phyloP scores from a whole-genome alignment of 768 basidiomycete species.

The Crepidotus variabilis region DNA sequence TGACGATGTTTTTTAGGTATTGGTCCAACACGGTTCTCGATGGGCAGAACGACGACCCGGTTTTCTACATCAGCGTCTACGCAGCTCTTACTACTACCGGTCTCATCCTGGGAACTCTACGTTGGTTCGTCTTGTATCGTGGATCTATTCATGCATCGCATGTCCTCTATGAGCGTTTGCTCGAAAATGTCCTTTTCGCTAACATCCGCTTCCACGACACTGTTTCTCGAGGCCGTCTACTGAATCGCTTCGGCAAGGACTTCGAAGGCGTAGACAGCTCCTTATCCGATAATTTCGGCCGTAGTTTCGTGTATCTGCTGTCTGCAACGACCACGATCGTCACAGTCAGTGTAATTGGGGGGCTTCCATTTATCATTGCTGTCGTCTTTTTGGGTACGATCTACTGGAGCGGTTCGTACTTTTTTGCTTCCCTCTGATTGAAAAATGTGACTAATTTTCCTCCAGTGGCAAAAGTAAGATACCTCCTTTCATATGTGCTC shows the following conservation, averaged over 20 bases:
- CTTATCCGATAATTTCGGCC: constrained; percentile 82
- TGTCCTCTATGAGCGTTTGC: constrained; percentile 68
- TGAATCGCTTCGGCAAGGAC: constrained; percentile 89
- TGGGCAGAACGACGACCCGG: constrained; percentile 40
- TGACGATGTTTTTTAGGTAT: constrained; percentile 23
- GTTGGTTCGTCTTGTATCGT: constrained; percentile 72
- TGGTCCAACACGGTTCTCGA: constrained; percentile 54
- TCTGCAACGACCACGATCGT: constrained; percentile 67
- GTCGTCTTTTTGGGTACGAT: constrained; percentile 50
- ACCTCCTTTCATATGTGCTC: background rate
- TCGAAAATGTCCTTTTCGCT: constrained; percentile 82
- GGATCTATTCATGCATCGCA: constrained; percentile 83
- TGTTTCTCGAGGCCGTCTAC: constrained; percentile 74
- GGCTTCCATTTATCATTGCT: constrained; percentile 66
- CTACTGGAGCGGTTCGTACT: constrained; percentile 65
- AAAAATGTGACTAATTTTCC: constrained; percentile 1
- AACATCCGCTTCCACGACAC: constrained; percentile 94
- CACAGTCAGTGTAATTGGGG: constrained; percentile 77
- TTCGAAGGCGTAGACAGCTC: constrained; percentile 86
- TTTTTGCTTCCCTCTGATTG: background rate
- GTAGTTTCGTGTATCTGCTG: constrained; percentile 69
- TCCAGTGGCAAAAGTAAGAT: constrained; percentile 34
- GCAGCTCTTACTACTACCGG: constrained; percentile 44
- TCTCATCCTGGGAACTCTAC: constrained; percentile 48
- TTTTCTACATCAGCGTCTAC: constrained; percentile 71